Evolutionary conservation across 2,329 filamentous ascomycete genomes (phyloP), one percentile per base, ranked within the genome.

Genomic region (Pseudocercospora fijiensis): DNA sequence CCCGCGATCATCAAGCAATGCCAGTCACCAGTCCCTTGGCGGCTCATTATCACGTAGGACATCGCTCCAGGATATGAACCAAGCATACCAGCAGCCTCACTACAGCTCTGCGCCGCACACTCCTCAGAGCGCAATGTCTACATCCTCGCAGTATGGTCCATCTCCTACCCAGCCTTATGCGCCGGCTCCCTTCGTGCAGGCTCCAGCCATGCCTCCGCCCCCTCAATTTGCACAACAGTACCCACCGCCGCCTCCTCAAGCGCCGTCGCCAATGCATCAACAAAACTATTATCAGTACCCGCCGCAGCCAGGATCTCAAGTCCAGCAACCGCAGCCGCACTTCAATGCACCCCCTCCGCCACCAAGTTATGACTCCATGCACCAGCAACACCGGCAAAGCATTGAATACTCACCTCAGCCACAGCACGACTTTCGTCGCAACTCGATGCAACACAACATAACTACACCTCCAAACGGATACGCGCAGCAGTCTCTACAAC

Each of bases 1-100:
- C 65, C 59, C 81, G 76, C 70, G 73, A 70, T 75, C 76, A 3
- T 63, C 76, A 73, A 74, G 78, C 76, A 75, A 76, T 71, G 57
- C 71, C 27, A 76, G 74, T 57, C 75, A 73, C 57, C 71, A 69
- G 24, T 75, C 75, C 9, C 49, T 74, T 11, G 67, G 63, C 9
- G 53, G 63, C 18, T 66, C 73, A 4, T 24, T 72, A 13, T 74
- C 75, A 9, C 74, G 80, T 57, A 77, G 80, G 55, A 75, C 78
- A 16, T 82, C 80, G 37, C 75, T 78, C 67, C 79, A 82, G 53
- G 79, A 82, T 4, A 76, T 81, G 73, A 72, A 73, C 37, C 77
- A 78, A 62, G 64, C 66, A 13, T 81, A 81, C 66, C 76, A 79
- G 76, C 69, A 75, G 74, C 63, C 65, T 45, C 61, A 75, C 69